phyloP scores from a whole-genome alignment of 495 filamentous ascomycete species.

The Neurospora hispaniola region DNA sequence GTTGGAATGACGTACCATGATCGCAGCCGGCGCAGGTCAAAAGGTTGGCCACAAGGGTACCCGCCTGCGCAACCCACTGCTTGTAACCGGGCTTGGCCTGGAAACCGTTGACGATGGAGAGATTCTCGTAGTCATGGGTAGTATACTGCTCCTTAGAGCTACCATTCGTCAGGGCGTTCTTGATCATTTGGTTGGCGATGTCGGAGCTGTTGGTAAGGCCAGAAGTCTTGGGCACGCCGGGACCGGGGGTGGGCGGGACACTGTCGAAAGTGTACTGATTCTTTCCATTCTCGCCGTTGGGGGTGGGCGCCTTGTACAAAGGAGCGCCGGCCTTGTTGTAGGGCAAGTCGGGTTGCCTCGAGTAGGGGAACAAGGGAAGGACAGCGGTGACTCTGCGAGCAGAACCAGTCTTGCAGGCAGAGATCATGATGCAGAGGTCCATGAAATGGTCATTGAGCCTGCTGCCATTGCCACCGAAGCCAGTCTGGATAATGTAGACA shows the following conservation, averaged over 20 bases:
- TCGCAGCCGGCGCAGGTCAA: constrained; percentile 92
- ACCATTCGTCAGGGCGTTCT: constrained; percentile 13
- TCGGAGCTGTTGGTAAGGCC: constrained; percentile 53
- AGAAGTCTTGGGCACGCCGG: constrained; percentile 50
- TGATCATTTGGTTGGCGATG: constrained; percentile 55
- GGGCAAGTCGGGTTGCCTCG: constrained; percentile 85
- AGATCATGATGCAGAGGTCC: constrained; percentile 94
- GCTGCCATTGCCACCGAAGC: constrained; percentile 40
- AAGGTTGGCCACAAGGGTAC: constrained; percentile 86
- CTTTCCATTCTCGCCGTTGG: constrained; percentile 25
- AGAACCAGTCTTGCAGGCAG: constrained; percentile 92
- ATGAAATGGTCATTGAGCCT: constrained; percentile 86
- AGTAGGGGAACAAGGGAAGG: constrained; percentile 92
- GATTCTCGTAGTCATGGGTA: constrained; percentile 48
- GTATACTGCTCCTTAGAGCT: constrained; percentile 23
- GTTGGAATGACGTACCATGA: constrained; percentile 43
- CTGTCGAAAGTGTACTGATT: constrained; percentile 51
- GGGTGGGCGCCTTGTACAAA: constrained; percentile 52
- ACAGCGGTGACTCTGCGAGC: constrained; percentile 88
- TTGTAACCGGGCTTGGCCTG: constrained; percentile 82
- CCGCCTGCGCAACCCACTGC: constrained; percentile 95
- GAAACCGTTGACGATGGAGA: constrained; percentile 45
- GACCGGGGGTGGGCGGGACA: constrained; percentile 70
- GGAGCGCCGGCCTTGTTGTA: constrained; percentile 95
- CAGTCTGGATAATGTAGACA: constrained; percentile 90